Percentiles rank a stretch among this genome's conserved stretches.
phyloP scores from a whole-genome alignment of 2,329 filamentous ascomycete species.

The Trichoderma asperellum region DNA sequence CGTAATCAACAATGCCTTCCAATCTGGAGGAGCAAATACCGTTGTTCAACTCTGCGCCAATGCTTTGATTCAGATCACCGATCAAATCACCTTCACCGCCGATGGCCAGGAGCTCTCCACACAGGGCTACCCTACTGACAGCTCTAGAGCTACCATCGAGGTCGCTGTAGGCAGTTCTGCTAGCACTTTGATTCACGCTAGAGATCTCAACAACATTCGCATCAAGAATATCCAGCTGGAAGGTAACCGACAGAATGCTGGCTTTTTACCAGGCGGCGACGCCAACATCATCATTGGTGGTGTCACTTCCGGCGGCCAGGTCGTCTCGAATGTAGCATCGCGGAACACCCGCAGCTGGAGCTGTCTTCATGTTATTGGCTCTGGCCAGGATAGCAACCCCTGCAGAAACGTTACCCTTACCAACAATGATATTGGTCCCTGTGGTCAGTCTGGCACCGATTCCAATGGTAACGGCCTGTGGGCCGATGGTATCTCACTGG shows the following conservation, averaged over 20 bases:
- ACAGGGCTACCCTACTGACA: conserved; percentile 35
- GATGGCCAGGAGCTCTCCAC: conserved; percentile 37
- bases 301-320: conserved; percentile 32
- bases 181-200: conserved; percentile 33
- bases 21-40: conserved; percentile 30
- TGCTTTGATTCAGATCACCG: conserved; percentile 31
- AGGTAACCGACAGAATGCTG: conserved; percentile 34
- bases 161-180: conserved; percentile 33
- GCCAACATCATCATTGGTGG: conserved; percentile 38
- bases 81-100: conserved; percentile 33
- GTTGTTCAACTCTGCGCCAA: conserved; percentile 33
- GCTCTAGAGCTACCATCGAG: conserved; percentile 33
- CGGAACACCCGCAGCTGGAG: conserved; percentile 36
- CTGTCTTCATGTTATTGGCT: conserved; percentile 36
- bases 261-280: conserved; percentile 33
- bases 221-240: conserved; percentile 37
- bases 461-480: conserved; percentile 32
- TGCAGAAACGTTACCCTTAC: conserved; percentile 34
- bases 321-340: conserved; percentile 32
- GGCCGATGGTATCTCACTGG: conserved; percentile 36
- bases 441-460: conserved; percentile 34
- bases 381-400: conserved; percentile 32
- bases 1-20: conserved; percentile 32
- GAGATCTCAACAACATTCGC: conserved; percentile 31
- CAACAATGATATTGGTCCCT: conserved; percentile 36